A percentile compares a stretch with the other conserved stretches of the same genome.
These are phyloP conservation scores for Litsea cubeba DNA, from an alignment of 164 flowering plant species.

Conservation along the genomic window DNA sequence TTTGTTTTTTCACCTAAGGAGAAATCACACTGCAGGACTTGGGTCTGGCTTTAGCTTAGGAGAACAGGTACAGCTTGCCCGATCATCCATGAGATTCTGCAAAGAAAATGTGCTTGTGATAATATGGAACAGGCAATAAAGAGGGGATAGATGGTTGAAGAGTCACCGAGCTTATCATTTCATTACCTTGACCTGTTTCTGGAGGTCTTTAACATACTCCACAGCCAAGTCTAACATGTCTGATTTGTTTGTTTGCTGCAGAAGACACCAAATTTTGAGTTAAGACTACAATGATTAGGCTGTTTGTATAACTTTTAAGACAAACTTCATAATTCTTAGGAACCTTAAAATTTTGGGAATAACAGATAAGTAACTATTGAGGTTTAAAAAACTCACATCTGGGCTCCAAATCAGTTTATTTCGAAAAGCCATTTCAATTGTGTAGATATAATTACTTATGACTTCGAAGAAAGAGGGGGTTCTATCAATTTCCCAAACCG, in stretches of 20 bases:
- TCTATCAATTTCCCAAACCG: no score
- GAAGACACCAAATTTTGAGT: not conserved
- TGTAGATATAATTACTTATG: no score
- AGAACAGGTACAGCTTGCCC: slow-evolving; percentile 60
- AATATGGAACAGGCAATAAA: not conserved
- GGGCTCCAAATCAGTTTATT: no score
- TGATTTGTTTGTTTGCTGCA: slow-evolving; percentile 93
- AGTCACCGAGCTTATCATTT: not conserved
- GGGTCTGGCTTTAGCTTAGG: slow-evolving; percentile 30
- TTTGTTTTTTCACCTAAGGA: slow-evolving; percentile 10
- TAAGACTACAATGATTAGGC: not conserved
- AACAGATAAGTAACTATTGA: no score
- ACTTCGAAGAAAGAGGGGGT: no score
- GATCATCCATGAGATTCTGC: slow-evolving; percentile 51
- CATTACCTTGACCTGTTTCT: slow-evolving; percentile 70
- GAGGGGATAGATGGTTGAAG: not conserved
- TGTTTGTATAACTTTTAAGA: no score
- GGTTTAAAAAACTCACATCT: no score
- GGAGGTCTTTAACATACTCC: slow-evolving; percentile 88
- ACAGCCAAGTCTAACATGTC: slow-evolving; percentile 98
- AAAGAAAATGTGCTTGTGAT: not conserved
- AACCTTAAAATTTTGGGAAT: no score
- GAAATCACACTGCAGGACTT: slow-evolving; percentile 8
- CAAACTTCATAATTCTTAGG: no score
- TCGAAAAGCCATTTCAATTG: no score